Percentiles rank a stretch among this genome's conserved stretches.
These are phyloP conservation scores for Alternaria metachromatica DNA, from an alignment of 2,329 filamentous ascomycete species.

Conservation along the genomic window DNA sequence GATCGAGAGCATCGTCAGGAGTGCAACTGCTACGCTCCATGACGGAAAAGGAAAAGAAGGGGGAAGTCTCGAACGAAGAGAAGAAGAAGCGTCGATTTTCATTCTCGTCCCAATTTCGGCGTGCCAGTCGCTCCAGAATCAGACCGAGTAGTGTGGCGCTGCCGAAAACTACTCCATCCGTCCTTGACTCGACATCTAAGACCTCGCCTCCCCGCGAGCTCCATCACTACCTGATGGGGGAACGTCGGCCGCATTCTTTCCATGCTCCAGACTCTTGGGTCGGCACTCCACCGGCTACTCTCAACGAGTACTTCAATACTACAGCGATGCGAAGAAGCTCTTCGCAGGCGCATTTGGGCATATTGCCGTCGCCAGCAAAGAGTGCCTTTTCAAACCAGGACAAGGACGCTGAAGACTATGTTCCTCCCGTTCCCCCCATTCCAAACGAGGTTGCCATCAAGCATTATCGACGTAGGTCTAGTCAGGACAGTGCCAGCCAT, in stretches of 20 bases:
- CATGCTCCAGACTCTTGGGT: constrained; percentile 41
- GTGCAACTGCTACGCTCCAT: constrained; percentile 9
- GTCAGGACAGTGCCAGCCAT: constrained; percentile 29
- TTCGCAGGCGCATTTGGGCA: constrained; percentile 22
- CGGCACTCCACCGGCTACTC: constrained; percentile 12
- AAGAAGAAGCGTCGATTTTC: constrained; percentile 43
- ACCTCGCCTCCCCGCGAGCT: constrained; percentile 34
- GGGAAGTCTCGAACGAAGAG: constrained; percentile 23
- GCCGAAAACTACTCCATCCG: constrained; percentile 18
- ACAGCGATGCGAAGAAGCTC: constrained; percentile 9
- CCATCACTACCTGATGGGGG: constrained; percentile 17
- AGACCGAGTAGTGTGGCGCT: constrained; percentile 40
- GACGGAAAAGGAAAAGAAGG: constrained; percentile 17
- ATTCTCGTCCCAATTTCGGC: constrained; percentile 42
- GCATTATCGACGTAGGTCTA: constrained; percentile 14
- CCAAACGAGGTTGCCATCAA: constrained; percentile 25
- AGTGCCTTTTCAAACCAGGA: constrained; percentile 33
- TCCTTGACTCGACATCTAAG: constrained; percentile 23
- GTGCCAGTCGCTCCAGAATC: constrained; percentile 40
- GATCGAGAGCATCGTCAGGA: constrained; percentile 20
- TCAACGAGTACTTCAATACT: constrained; percentile 16
- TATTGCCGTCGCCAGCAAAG: constrained; percentile 40
- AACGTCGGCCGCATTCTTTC: constrained; percentile 37
- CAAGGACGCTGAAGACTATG: constrained; percentile 24
- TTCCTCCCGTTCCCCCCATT: constrained; percentile 41